Evolutionary conservation across 108 stramenopile genomes (phyloP), one percentile per base, ranked within the genome.

Genomic region (Chaetoceros muelleri): DNA sequence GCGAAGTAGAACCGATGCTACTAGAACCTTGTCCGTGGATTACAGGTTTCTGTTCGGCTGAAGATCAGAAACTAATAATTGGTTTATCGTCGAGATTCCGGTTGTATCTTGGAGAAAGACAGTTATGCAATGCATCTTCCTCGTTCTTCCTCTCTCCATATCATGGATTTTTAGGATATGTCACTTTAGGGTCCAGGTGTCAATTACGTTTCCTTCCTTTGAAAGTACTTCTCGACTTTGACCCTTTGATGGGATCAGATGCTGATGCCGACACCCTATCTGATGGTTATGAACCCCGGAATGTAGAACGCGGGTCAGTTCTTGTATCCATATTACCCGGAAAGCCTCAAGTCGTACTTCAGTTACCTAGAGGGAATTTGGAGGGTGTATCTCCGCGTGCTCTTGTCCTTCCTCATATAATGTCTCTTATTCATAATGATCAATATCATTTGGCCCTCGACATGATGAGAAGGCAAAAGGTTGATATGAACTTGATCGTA

Each of bases 21-120:
- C 63, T 85, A 23, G 90, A 93, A 65, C 71, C 82, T 19, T 93
- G 90, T 44, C 81, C 85, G 46, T 93, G 85, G 87, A 73, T 88
- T 19, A 70, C 73, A 40, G 84, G 71, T 17, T 47, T 88, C 7
- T 19, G 34, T 16, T 53, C 54, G 27, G 60, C 51, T 24, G 56
- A 70, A 44, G 44, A 66, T 17, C 62, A 64, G 30, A 65, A 55
- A 20, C 62, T 82, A 13, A 72, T 86, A 0, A 65, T 93, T 53
- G 90, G 90, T 8, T 58, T 80, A 20, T 86, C 90, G 1, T 53
- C 68, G 20, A 77, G 73, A 24, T 72, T 64, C 22, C 70, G 85
- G 8, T 62, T 93, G 8, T 93, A 86, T 65, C 85, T 77, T 45
- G 73, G 83, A 50, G 90, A 93, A 53, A 66, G 85, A 10, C 72